Evolutionary conservation across 805 yeast genomes (phyloP), one percentile per base, ranked within the genome.

Genomic region (Myxozyma geophila): DNA sequence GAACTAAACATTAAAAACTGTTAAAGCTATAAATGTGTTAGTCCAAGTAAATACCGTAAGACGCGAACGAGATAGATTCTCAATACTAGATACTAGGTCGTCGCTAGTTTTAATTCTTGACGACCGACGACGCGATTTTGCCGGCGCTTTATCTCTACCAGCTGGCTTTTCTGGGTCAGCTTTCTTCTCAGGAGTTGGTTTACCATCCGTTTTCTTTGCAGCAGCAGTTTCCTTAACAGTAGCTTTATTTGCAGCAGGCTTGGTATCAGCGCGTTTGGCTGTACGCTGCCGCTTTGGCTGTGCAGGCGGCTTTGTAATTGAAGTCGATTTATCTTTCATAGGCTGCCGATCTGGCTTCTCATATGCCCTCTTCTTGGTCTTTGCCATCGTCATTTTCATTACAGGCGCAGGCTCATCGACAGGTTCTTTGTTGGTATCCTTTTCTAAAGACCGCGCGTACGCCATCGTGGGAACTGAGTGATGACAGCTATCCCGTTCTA

Each of bases 381-480:
- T 47, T 35, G 17, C 17, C 23, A 10, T 36, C 9, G 54, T n/a
- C 12, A 7, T 12, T n/a, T 33, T 28, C 5, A 5, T 5, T 28
- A 28, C 28, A 3, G 5, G 28, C 5, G 41, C 41, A 39, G 41
- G 6, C 3, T 39, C 55, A 2, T 43, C 15, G 35, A 23, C 9
- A 48, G 39, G 28, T 23, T 33, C 54, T 23, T 15, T 5, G 35
- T 2, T n/a, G 4, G 46, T 19, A 40, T 23, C 44, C 13, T 23
- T 19, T 13, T 21, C 23, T 13, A 43, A n/a, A 17, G 46, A 28
- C 28, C 5, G 28, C 28, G 28, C 28, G 28, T 52, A 46, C 3
- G 55, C 55, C 17, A 52, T 15, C 9, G 55, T 52, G n/a, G 44
- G 55, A 17, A 52, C 55, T n/a, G 46, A 37, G 39, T 52, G 55